These are phyloP conservation scores for Lantana camara DNA, from an alignment of 257 asterid genomes.

Conservation along the genomic window DNA sequence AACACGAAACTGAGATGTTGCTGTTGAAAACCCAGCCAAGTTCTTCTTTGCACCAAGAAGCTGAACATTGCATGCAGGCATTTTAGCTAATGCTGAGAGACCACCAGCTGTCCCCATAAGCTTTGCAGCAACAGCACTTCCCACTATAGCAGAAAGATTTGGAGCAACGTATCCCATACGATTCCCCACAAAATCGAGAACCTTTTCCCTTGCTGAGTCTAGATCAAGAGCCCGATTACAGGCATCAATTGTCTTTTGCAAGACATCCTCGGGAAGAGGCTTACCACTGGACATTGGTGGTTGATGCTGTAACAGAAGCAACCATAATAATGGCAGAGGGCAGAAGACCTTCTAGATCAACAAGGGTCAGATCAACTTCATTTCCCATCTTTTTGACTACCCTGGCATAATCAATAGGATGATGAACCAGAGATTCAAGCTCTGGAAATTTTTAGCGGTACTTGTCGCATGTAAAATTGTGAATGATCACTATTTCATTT, in stretches of 20 bases:
- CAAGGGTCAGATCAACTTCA: too few relatives aligned
- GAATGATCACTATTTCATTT: slow-evolving; percentile 87
- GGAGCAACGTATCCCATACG: slow-evolving; percentile 97
- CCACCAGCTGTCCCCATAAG: too few relatives aligned
- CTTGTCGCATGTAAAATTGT: slow-evolving; percentile 93
- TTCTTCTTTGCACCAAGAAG: slow-evolving; percentile 95
- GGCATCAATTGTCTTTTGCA: slow-evolving; percentile 83
- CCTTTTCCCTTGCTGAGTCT: slow-evolving; percentile 82
- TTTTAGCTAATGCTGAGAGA: too few relatives aligned
- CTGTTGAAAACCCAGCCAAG: slow-evolving; percentile 92
- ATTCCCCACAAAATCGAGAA: slow-evolving; percentile 94
- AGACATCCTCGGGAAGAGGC: slow-evolving; percentile 89
- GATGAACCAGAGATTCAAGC: slow-evolving; percentile 93
- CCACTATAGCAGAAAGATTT: slow-evolving; percentile 92
- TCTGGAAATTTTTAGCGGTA: slow-evolving; percentile 92
- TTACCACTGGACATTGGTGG: slow-evolving; percentile 98
- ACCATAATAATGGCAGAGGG: slow-evolving; percentile 97
- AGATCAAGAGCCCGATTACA: slow-evolving; percentile 89
- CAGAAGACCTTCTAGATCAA: too few relatives aligned
- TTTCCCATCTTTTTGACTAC: slow-evolving; percentile 88
- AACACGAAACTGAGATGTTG: slow-evolving; percentile 84
- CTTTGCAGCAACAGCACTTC: slow-evolving; percentile 98
- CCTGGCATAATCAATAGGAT: slow-evolving; percentile 95
- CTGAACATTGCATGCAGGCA: slow-evolving; percentile 96
- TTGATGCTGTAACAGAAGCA: slow-evolving; percentile 93